Evolutionary conservation across 2,329 filamentous ascomycete species (phyloP), one percentile per base, ranked within the genome.

Genomic region (Xylariaceae sp.): DNA sequence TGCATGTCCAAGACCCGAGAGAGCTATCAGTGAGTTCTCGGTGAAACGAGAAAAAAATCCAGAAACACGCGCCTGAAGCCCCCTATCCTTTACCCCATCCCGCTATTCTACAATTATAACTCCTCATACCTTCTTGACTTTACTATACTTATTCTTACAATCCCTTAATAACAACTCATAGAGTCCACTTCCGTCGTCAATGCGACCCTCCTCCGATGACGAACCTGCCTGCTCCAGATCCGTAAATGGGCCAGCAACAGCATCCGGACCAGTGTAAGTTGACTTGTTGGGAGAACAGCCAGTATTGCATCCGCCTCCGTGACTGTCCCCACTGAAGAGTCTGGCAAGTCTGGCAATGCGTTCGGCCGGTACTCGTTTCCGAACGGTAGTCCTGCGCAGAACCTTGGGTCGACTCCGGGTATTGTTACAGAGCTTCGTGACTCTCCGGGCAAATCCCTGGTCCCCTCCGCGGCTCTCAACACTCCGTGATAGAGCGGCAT

Each of bases 241-340:
- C 18, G 60, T 62, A 23, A 62, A 64, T 10, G 59, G 62, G 11
- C 60, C 62, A 13, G 5, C 44, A 13, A 62, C 57, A 13, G 62
- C 59, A 7, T 56, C 57, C 11, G 62, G 62, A 2, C 59, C 62
- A 8, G 56, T 60, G 42, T 64, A 64, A 18, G 60, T 55, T 15
- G 60, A 45, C 2, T 39, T 59, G 39, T 50, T 60, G 50, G 58
- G 52, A 9, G 49, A 52, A 17, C 58, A 55, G 35, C 57, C 50
- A 51, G 62, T 57, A 13, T 50, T 13, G 5, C 45, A 45, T 42
- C 9, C 10, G 4, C 35, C 3, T 13, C 37, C 35, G 13, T 58
- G 51, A 7, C 44, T 17, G 1, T 51, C 39, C 9, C 34, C n/a
- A 2, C 45, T 42, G 45, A 64, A 62, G 8, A 64, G 49, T 52